These are phyloP conservation scores for Pistacia atlantica DNA, from an alignment of 345 rosid genomes.

Conservation along the genomic window DNA sequence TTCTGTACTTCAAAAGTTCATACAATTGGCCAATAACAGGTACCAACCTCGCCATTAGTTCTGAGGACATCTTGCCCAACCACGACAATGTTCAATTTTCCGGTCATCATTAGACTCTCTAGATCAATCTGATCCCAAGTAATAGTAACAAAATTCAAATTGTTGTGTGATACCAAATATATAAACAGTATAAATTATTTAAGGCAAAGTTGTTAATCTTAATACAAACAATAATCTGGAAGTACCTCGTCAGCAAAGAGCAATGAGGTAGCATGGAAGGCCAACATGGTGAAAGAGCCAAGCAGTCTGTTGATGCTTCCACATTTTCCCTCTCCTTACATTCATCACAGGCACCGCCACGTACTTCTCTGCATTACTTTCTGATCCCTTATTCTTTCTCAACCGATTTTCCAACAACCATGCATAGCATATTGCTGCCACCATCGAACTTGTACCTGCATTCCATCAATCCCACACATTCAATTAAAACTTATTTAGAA, in stretches of 20 bases:
- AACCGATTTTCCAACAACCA: constrained; percentile 51
- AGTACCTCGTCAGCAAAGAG: constrained; percentile 71
- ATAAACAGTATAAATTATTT: background rate
- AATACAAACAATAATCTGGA: background rate
- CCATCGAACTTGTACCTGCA: constrained; percentile 67
- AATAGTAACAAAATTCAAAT: background rate
- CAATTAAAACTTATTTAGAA: background rate
- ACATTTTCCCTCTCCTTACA: constrained; percentile 53
- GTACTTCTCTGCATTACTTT: constrained; percentile 19
- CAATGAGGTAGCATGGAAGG: constrained; percentile 54
- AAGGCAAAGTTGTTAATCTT: background rate
- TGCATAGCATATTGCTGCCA: constrained; percentile 64
- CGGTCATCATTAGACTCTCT: constrained; percentile 61
- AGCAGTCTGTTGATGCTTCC: constrained; percentile 61
- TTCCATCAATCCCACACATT: background rate
- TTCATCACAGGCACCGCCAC: constrained; percentile 61
- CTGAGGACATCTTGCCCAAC: constrained; percentile 62
- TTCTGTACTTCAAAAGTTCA: background rate
- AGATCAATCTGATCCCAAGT: constrained; percentile 50
- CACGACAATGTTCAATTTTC: constrained; percentile 48
- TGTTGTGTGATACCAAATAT: background rate
- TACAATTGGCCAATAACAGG: background rate
- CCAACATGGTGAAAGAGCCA: constrained; percentile 68
- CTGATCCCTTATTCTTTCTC: constrained; percentile 34
- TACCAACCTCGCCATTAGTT: constrained; percentile 46